Evolutionary conservation across 169 alveolate species (phyloP), one percentile per base, ranked within the genome.

Genomic region (Babesia caballi): DNA sequence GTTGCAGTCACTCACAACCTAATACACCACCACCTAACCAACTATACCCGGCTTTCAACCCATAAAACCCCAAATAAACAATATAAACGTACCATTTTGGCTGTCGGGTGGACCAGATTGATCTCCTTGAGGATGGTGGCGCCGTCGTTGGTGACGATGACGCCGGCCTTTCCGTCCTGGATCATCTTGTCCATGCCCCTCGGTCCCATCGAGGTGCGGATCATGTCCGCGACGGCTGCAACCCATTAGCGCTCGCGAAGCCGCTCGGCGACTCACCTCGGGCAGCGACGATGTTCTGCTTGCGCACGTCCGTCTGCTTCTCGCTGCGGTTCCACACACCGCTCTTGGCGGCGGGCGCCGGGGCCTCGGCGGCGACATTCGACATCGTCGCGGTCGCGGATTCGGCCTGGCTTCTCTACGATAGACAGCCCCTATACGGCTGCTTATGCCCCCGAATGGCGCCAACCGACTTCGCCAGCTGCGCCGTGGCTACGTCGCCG

Each of bases 121-220:
- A 97, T 90, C 82, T 97, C 97, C 76, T 95, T 95, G 19, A 98
- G 91, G 28, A 98, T 97, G 0, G 99, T 98, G 9, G 99, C 99
- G n/a, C 99, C 99, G 80, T 98, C 99, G 83, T 98, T 98, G 42
- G 99, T 97, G 47, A 98, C 97, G 30, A 95, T 91, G n/a, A 97
- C 99, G 58, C 96, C 97, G 17, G 98, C 98, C 82, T 93, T 94
- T 19, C 98, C 96, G 66, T 95, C 99, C 72, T 96, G 94, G 66
- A 96, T 92, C 99, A 98, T 96, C 90, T 98, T 98, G 90, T 98
- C 99, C 99, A 98, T 98, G 35, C 99, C 99, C 84, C 97, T 92
- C 7, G 99, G 99, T n/a, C 99, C 99, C 53, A 98, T 83, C 56
- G 98, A 92, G 11, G 99, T 97, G 77, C 99, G 94, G 36, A 98